Percentiles rank a stretch among this genome's conserved stretches.
These are phyloP conservation scores for Tylopilus sp. DNA, from an alignment of 768 basidiomycete species.

Conservation along the genomic window DNA sequence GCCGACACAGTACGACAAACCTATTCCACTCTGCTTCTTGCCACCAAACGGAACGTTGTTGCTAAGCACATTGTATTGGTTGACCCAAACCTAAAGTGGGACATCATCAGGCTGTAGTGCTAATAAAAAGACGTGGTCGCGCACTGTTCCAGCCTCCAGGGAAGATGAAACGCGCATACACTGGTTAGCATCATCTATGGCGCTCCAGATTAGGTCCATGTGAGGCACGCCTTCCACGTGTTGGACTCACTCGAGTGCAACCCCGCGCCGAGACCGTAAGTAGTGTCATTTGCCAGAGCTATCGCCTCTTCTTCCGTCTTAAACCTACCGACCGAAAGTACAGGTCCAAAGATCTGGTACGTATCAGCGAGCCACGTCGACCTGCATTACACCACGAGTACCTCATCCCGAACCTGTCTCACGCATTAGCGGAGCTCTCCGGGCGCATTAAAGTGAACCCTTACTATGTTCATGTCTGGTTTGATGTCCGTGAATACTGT, in stretches of 20 bases:
- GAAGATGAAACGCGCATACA: slow-evolving; percentile 86
- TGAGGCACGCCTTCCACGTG: background rate
- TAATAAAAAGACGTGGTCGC: slow-evolving; percentile 17
- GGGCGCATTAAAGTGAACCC: slow-evolving; percentile 19
- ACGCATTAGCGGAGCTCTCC: slow-evolving; percentile 21
- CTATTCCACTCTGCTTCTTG: slow-evolving; percentile 88
- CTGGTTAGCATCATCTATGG: slow-evolving; percentile 71
- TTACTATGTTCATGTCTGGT: slow-evolving; percentile 82
- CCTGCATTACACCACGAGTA: slow-evolving; percentile 12
- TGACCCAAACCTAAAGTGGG: slow-evolving; percentile 74
- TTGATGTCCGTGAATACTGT: slow-evolving; percentile 80
- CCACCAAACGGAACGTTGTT: slow-evolving; percentile 96
- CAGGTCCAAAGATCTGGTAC: slow-evolving; percentile 88
- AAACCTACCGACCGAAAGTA: slow-evolving; percentile 80
- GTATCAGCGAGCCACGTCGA: slow-evolving; percentile 10
- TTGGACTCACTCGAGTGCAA: slow-evolving; percentile 74
- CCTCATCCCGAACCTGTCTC: slow-evolving; percentile 31
- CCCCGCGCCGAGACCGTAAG: slow-evolving; percentile 89
- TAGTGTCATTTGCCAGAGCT: slow-evolving; percentile 79
- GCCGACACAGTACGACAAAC: slow-evolving; percentile 31
- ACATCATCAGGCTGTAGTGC: slow-evolving; percentile 10
- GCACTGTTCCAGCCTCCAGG: slow-evolving; percentile 85
- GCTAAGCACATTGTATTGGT: slow-evolving; percentile 79
- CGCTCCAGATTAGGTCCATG: slow-evolving; percentile 20
- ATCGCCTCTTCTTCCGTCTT: slow-evolving; percentile 86